A percentile compares a stretch with the other conserved stretches of the same genome.
Conservation (phyloP, 208 protist genomes). For the Crithidia fasciculata region DNA sequence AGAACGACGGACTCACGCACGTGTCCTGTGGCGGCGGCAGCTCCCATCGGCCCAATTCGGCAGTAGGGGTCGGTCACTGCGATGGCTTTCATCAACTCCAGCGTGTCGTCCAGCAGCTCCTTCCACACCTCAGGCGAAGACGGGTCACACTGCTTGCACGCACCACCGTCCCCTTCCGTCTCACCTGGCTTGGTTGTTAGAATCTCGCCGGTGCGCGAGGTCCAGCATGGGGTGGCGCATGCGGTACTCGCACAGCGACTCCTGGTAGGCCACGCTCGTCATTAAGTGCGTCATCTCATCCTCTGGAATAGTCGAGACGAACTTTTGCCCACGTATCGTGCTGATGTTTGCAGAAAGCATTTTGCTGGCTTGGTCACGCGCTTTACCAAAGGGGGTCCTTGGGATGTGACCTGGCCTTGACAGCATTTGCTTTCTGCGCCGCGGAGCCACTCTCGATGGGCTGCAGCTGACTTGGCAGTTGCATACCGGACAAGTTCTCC, state of each 20-base stretch:
- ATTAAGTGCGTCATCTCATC: conserved; percentile 9
- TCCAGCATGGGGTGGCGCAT: conserved; percentile 34
- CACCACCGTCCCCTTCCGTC: not conserved
- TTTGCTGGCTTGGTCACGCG: not conserved
- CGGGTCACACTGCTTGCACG: not conserved
- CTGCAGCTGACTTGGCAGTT: conserved; percentile 28
- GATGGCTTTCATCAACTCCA: conserved; percentile 44
- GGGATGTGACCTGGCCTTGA: not conserved
- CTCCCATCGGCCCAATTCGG: not conserved
- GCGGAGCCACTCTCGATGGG: not conserved
- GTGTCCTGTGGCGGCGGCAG: not conserved
- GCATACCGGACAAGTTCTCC: conserved; percentile 33
- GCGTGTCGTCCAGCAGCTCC: conserved; percentile 36
- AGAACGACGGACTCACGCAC: conserved; percentile 26
- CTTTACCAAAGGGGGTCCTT: not conserved
- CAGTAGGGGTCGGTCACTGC: conserved; percentile 9
- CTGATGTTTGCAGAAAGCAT: not conserved
- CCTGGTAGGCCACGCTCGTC: conserved; percentile 23
- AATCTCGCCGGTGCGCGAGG: conserved; percentile 26
- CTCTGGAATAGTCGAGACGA: not conserved
- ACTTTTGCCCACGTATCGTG: no score
- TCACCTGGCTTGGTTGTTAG: not conserved
- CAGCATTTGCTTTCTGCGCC: conserved; percentile 1
- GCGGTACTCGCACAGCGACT: conserved; percentile 43
- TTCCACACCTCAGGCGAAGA: conserved; percentile 18